Evolutionary conservation across 2,329 filamentous ascomycete species (phyloP).

Genomic region (Ceratocystis variospora): DNA sequence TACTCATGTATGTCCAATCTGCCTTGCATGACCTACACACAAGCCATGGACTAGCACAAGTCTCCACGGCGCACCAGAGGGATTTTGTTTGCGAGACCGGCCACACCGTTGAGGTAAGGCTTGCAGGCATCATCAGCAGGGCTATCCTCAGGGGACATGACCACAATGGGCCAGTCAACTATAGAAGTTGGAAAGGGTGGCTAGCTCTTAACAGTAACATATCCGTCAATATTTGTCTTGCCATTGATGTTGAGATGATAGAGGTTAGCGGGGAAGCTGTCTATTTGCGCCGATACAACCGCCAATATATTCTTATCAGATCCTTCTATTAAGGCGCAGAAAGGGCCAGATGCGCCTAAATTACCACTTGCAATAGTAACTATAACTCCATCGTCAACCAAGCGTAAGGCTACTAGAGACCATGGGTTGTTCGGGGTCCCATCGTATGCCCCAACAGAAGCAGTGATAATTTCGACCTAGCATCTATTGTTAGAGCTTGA

Average conservation of each 20-base stretch:
- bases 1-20: too few relatives aligned
- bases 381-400: constrained; percentile 34
- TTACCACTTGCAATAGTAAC: constrained; percentile 40
- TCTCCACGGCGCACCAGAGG: constrained; percentile 25
- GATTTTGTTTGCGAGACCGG: constrained; percentile 20
- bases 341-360: constrained; percentile 34
- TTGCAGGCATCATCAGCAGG: constrained; percentile 23
- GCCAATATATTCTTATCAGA: constrained; percentile 31
- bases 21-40: too few relatives aligned
- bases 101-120: constrained; percentile 22
- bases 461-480: constrained; percentile 30
- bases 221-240: constrained; percentile 1
- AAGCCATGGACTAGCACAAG: too few relatives aligned
- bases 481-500: neutral
- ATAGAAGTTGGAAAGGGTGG: neutral
- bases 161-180: constrained; percentile 4
- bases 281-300: constrained; percentile 28
- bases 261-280: neutral
- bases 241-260: neutral
- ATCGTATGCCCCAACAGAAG: constrained; percentile 28
- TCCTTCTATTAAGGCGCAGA: constrained; percentile 31
- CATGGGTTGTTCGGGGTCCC: constrained; percentile 31
- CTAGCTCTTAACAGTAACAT: neutral
- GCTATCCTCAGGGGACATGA: constrained; percentile 21
- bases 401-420: constrained; percentile 30